Evolutionary conservation across 768 basidiomycete genomes (phyloP), one percentile per base, ranked within the genome.

Genomic region (Boletus barrowsii): DNA sequence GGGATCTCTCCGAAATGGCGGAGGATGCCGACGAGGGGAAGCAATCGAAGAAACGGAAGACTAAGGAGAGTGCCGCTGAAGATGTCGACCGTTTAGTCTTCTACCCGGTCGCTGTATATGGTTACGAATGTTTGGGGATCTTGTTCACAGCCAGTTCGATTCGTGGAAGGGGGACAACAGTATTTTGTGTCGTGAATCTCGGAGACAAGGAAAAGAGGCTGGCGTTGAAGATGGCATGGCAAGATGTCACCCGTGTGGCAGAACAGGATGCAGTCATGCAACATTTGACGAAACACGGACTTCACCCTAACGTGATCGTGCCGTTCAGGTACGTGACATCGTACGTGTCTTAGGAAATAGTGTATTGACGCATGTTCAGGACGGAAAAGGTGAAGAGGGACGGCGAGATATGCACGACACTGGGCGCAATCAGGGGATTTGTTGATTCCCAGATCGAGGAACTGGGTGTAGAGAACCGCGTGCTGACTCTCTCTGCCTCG

Each of bases 151-250:
- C 49, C 1, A 14, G 52, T 20, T 62, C 57, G 2, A 48, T 62
- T 42, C 56, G 60, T n/a, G 57, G 62, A 14, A 24, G 55, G 4
- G 49, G 50, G 18, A 56, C 55, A 11, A 51, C 51, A 1, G 52
- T 62, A 4, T 63, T 50, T 17, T 33, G 37, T 5, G 55, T 57
- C 26, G 26, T 26, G 26, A 6, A 26, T 26, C 26, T 26, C 14
- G 17, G 2, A 9, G 32, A 33, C 45, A 6, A 22, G 7, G 32
- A 41, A 10, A 47, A 22, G 22, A 22, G 11, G 18, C 22, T 35
- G 6, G 45, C n/a, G 3, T 35, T 47, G 39, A 53, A 42, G 17
- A 26, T 35, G 32, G 10, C 45, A 4, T 47, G 37, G 39, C 39
- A 53, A 37, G 57, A 55, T 49, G 18, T 52, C 7, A 20, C 14